Evolutionary conservation across 257 asterid genomes (phyloP).

Genomic region (Ballota nigra): DNA sequence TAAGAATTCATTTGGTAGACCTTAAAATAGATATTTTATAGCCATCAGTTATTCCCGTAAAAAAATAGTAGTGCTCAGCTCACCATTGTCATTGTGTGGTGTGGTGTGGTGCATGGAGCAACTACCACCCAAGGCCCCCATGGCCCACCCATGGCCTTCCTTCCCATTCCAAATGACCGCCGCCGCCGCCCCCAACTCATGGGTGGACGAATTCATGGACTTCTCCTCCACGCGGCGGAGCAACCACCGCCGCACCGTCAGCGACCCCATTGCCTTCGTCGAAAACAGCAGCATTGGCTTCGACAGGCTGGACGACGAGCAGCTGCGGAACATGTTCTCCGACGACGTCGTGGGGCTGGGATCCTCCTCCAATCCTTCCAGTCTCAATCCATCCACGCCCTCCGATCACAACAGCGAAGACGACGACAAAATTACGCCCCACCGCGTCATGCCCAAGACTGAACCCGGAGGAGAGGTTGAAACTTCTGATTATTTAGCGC

Average conservation of each 20-base stretch:
- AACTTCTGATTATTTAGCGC: slow-evolving; percentile 26
- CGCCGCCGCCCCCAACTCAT: slow-evolving; percentile 39
- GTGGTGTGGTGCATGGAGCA: slow-evolving; percentile 58
- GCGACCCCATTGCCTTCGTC: slow-evolving; percentile 77
- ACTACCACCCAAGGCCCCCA: slow-evolving; percentile 72
- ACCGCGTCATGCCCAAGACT: slow-evolving; percentile 45
- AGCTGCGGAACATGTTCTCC: slow-evolving; percentile 67
- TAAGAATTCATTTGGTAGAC: not conserved
- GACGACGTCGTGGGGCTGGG: slow-evolving; percentile 46
- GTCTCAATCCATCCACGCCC: slow-evolving; percentile 55
- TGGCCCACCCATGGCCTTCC: slow-evolving; percentile 69
- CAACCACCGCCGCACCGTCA: slow-evolving; percentile 71
- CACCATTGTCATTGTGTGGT: no score
- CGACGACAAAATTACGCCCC: slow-evolving; percentile 36
- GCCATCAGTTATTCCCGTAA: no score
- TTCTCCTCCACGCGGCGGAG: slow-evolving; percentile 67
- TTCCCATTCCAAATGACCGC: slow-evolving; percentile 50
- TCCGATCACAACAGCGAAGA: slow-evolving; percentile 69
- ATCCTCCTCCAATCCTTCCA: slow-evolving; percentile 56
- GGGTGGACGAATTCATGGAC: slow-evolving; percentile 84
- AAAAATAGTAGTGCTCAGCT: no score
- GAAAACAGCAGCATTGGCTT: slow-evolving; percentile 42
- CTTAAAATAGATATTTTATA: no score
- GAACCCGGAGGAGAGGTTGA: slow-evolving; percentile 69
- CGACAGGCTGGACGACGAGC: slow-evolving; percentile 78